Evolutionary conservation across 2,329 filamentous ascomycete species (phyloP).

Genomic region (Alternaria atra): DNA sequence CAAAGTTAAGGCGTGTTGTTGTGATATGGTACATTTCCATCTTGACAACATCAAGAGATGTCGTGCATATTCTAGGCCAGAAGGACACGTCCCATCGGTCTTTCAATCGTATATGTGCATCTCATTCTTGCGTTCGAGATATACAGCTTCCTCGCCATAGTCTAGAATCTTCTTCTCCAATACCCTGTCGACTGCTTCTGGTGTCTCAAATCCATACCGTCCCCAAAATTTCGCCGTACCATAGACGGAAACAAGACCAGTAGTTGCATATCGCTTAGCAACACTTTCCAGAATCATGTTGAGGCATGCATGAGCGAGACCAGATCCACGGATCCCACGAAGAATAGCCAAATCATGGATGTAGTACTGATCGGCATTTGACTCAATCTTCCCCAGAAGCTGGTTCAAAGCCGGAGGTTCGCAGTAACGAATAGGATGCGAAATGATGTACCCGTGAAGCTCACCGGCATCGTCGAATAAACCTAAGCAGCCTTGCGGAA

Average conservation of each 20-base stretch:
- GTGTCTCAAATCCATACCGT: conserved; percentile 21
- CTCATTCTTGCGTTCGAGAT: conserved; percentile 24
- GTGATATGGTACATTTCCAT: no score
- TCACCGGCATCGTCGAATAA: conserved; percentile 11
- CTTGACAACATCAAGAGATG: no score
- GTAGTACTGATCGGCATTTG: conserved; percentile 27
- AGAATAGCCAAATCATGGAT: conserved; percentile 33
- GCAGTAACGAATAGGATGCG: conserved; percentile 23
- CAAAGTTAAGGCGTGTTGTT: no score
- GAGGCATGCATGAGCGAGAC: conserved; percentile 12
- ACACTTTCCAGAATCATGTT: conserved; percentile 1
- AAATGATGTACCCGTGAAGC: conserved; percentile 26
- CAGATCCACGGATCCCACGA: conserved; percentile 14
- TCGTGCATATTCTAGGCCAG: no score
- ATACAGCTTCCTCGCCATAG: conserved; percentile 25
- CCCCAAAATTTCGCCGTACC: conserved; percentile 24
- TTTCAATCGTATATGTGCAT: neutral
- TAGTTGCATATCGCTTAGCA: conserved; percentile 13
- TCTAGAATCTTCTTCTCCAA: conserved; percentile 19
- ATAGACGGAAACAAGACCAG: conserved; percentile 25
- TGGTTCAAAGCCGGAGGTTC: conserved; percentile 22
- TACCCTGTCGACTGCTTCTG: neutral
- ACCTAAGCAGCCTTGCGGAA: conserved; percentile 24
- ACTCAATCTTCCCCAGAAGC: conserved; percentile 14
- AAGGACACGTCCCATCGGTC: neutral